Evolutionary conservation across 1,139 yeast genomes (phyloP), one percentile per base, ranked within the genome.

Genomic region (Hyphopichia wangnamkhiaoensis): DNA sequence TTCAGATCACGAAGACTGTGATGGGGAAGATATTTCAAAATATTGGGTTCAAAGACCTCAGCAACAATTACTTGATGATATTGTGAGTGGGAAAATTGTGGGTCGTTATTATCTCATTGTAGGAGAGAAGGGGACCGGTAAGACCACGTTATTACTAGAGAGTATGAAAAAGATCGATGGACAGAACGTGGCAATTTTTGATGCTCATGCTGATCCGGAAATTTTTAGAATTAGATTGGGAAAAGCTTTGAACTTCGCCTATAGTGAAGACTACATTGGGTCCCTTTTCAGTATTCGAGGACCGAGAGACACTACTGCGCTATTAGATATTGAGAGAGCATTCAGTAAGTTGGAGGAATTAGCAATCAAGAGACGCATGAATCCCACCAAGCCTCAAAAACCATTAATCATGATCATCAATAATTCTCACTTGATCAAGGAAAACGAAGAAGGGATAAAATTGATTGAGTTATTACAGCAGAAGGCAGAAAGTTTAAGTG

Each of bases 121-220:
- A 39, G 95, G 95, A 18, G 95, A 87, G 58, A 86, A 87, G 56
- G 95, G 95, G 1, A 86, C 94, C 0, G 95, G 95, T 3, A 87
- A 87, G 53, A 83, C 91, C 0, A 82, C 93, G 1, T 70, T 86
- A 61, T 67, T 85, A 21, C 59, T 82, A 49, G 90, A 84, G 50
- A 78, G 91, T 3, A 80, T 87, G 73, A 76, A 80, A 45, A 76
- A 80, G 47, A 79, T 80, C 1, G 66, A 75, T 33, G 90, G 93
- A 1, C 63, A 63, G 41, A 80, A 83, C 51, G 88, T 89, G 37
- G 79, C 89, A 1, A 74, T 84, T 43, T 68, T 87, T 49, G 95
- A 87, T 56, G 94, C 95, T 1, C 94, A 86, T 53, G 85, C 93
- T 0, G 95, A 87, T 55, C 90, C 94, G 0, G 95, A 87, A 57